Conservation (phyloP, 2,329 filamentous ascomycete genomes). For the Penicillium sp. region DNA sequence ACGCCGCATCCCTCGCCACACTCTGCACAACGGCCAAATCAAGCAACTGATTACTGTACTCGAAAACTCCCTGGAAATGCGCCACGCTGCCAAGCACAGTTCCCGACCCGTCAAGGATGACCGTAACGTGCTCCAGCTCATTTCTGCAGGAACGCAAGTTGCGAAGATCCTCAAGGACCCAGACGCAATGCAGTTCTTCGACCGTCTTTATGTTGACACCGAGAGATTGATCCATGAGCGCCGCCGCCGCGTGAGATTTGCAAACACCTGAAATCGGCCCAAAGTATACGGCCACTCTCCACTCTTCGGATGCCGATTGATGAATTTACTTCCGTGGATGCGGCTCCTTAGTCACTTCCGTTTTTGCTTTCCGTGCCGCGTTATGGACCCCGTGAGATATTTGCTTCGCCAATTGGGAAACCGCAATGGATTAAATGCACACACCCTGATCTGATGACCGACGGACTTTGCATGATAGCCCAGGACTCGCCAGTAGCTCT, state of each 20-base stretch:
- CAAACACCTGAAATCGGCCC: constrained; percentile 22
- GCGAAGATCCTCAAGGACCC: constrained; percentile 83
- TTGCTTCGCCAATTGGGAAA: neutral
- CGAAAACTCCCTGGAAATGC: constrained; percentile 84
- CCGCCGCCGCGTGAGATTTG: constrained; percentile 38
- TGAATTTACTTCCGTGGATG: neutral
- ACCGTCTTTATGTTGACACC: constrained; percentile 75
- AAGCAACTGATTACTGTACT: constrained; percentile 85
- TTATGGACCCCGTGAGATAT: neutral
- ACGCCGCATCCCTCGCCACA: constrained; percentile 74
- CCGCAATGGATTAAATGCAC: neutral
- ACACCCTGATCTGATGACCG: neutral
- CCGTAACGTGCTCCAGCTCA: constrained; percentile 79
- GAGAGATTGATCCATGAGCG: constrained; percentile 73
- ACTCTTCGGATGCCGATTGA: neutral
- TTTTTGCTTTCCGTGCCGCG: neutral
- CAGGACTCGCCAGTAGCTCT: neutral
- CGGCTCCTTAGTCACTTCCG: neutral
- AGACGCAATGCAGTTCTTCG: constrained; percentile 74
- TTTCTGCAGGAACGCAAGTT: constrained; percentile 81
- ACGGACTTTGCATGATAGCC: neutral
- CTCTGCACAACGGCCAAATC: constrained; percentile 84
- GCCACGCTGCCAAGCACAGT: constrained; percentile 78
- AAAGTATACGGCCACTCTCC: neutral
- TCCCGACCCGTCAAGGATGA: constrained; percentile 81